Percentiles rank a stretch among this genome's conserved stretches.
Evolutionary conservation across 2,329 filamentous ascomycete genomes (phyloP).

Genomic region (Colletotrichum salicis): DNA sequence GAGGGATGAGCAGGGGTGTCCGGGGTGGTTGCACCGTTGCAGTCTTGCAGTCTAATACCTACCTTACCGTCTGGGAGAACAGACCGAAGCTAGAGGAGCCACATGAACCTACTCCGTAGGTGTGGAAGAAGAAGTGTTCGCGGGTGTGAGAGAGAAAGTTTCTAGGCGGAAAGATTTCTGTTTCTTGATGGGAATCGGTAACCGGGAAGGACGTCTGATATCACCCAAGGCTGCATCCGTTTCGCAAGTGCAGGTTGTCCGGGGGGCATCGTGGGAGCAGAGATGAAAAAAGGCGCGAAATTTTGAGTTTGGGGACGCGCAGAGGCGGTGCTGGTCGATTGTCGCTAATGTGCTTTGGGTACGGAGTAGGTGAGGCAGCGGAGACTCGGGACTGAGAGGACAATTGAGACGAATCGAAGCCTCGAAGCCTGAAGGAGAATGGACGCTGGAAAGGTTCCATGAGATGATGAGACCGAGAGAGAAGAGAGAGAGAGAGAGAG

Average conservation of each 20-base stretch:
- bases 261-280: conserved; percentile 27
- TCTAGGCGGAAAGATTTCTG: background rate
- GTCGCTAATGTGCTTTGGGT: conserved; percentile 2
- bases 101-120: too few species aligned
- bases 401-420: too few species aligned
- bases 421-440: background rate
- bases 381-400: too few species aligned
- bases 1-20: background rate
- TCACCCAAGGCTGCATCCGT: conserved; percentile 22
- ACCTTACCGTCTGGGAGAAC: too few species aligned
- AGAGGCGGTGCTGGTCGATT: conserved; percentile 3
- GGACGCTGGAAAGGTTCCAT: background rate
- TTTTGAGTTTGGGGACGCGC: conserved; percentile 23
- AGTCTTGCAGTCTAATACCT: too few species aligned
- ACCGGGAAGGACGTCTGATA: background rate
- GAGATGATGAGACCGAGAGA: too few species aligned
- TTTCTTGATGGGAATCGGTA: conserved; percentile 7
- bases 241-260: conserved; percentile 13
- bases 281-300: background rate
- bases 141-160: conserved; percentile 14
- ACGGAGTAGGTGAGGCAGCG: background rate
- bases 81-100: background rate
- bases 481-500: too few species aligned
- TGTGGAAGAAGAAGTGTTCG: background rate
- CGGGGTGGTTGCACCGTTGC: too few species aligned